phyloP scores from a whole-genome alignment of 305 asterid species.

The Fraxinus paxiana region DNA sequence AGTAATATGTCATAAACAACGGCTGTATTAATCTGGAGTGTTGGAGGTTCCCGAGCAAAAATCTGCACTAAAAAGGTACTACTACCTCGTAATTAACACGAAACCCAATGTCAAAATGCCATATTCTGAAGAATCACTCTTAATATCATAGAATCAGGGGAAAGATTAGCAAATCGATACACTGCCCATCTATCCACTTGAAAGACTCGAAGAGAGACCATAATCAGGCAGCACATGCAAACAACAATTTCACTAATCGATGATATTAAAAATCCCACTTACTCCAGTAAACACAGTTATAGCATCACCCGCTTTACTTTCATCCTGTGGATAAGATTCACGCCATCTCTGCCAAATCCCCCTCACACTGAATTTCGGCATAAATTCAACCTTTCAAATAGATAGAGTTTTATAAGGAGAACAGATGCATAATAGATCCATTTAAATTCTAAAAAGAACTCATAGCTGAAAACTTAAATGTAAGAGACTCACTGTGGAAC shows the following conservation, averaged over 20 bases:
- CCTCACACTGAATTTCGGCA: conserved; percentile 93
- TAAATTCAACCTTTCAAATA: conserved; percentile 70
- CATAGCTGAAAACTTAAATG: conserved; percentile 10
- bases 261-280: conserved; percentile 27
- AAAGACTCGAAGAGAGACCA: neutral
- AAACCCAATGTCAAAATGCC: neutral
- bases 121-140: neutral
- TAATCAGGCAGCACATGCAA: neutral
- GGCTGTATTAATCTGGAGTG: neutral
- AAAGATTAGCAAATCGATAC: neutral
- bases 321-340: conserved; percentile 73
- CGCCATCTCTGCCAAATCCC: conserved; percentile 99
- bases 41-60: neutral
- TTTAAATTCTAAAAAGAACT: conserved; percentile 4
- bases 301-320: conserved; percentile 54
- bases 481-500: conserved; percentile 56
- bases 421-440: neutral
- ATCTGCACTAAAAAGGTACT: neutral
- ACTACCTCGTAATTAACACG: neutral
- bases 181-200: neutral
- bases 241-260: neutral
- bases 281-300: conserved; percentile 92
- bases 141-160: neutral
- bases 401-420: neutral
- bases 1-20: neutral